Evolutionary conservation across 2,329 filamentous ascomycete genomes (phyloP).

Genomic region (Scytalidium sp.): DNA sequence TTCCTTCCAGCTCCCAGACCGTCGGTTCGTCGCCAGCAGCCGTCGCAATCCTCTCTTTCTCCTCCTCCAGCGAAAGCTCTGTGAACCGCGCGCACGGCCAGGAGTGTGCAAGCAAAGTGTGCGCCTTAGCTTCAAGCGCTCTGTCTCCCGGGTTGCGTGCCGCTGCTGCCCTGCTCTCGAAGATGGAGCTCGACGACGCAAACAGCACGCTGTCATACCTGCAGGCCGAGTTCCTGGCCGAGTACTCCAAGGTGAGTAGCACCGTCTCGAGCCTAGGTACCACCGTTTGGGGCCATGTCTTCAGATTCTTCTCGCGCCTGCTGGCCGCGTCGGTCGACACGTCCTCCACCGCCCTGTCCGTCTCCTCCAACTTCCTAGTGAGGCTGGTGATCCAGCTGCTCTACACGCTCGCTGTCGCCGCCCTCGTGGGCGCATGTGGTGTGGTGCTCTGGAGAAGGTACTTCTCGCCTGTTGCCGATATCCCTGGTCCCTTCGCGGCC

Average conservation of each 20-base stretch:
- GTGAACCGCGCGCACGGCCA: too few species aligned
- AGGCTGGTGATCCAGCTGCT: neutral
- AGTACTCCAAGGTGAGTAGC: neutral
- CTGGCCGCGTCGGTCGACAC: neutral
- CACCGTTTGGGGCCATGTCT: neutral
- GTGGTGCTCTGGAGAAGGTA: conserved; percentile 32
- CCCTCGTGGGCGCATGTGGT: neutral
- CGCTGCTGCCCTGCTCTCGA: too few species aligned
- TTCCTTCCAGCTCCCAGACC: too few species aligned
- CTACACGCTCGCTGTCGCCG: neutral
- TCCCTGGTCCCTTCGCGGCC: conserved; percentile 39
- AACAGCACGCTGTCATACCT: neutral
- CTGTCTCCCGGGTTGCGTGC: too few species aligned
- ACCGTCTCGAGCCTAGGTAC: neutral
- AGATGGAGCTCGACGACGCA: neutral
- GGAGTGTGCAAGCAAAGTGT: too few species aligned
- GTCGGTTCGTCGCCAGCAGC: too few species aligned
- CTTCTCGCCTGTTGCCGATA: conserved; percentile 36
- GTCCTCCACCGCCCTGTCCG: neutral
- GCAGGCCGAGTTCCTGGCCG: neutral
- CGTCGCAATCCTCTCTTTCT: too few species aligned
- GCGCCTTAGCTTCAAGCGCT: too few species aligned
- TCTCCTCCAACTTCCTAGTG: neutral
- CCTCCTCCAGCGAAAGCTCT: too few species aligned
- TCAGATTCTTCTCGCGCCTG: neutral